phyloP scores from a whole-genome alignment of 257 asterid species.

The Solanum medicagineum region DNA sequence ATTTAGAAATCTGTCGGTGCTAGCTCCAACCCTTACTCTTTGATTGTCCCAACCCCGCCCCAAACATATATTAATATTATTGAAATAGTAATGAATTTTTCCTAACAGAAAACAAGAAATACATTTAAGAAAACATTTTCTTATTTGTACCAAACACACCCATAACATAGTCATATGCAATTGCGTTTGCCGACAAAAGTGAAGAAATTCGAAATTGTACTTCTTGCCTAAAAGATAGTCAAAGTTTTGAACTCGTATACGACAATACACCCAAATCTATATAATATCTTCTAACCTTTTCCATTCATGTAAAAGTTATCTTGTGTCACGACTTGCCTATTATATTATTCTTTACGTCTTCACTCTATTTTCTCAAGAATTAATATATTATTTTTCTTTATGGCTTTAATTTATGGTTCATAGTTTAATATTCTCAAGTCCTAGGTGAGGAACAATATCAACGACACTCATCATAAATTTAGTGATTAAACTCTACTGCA shows the following conservation, averaged over 20 bases:
- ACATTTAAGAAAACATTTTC: no score
- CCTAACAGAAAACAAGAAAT: no score
- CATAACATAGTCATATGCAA: not conserved
- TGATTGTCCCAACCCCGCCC: no score
- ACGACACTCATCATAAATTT: not conserved
- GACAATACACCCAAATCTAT: not conserved
- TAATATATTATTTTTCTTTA: not conserved
- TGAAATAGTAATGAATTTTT: no score
- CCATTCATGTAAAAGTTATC: not conserved
- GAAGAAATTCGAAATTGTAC: not conserved
- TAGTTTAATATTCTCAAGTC: not conserved
- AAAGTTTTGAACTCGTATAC: not conserved
- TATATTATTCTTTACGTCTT: not conserved
- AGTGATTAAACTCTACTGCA: not conserved
- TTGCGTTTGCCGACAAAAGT: not conserved
- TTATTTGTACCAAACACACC: no score
- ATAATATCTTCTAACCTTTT: not conserved
- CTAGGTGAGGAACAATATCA: not conserved
- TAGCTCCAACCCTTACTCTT: no score
- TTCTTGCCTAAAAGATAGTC: not conserved
- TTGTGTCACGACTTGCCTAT: not conserved
- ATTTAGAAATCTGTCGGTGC: no score
- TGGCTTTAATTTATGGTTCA: not conserved
- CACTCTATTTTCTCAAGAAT: not conserved
- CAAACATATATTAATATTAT: no score